Evolutionary conservation across 345 rosid genomes (phyloP), one percentile per base, ranked within the genome.

Genomic region (Arabis hirsuta): DNA sequence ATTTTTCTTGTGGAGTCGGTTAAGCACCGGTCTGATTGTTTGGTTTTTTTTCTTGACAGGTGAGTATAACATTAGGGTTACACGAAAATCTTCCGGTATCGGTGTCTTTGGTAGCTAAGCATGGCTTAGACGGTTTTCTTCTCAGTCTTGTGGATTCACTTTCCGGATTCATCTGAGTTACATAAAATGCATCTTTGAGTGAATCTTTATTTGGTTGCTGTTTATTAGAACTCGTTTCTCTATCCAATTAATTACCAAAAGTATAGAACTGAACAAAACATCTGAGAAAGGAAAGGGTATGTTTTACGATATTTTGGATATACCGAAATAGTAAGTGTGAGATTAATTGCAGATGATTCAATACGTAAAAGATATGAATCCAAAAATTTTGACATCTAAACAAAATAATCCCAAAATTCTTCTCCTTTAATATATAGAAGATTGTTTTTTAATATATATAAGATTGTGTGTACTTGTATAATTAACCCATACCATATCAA

Each of bases 71-170:
- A 0, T 69, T 90, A 44, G 93, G 92, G 5, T 68, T 78, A 79
- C 65, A 81, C 52, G 79, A 86, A 29, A 72, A 79, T 65, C 84
- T 84, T 58, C 96, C 96, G 2, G 83, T 86, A 19, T 67, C 96
- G 3, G 68, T 90, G 36, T 90, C 98, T 6, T 76, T 88, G 77
- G 53, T 90, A 50, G 95, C 90, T 6, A 87, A 81, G 67, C 88
- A 87, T 45, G 96, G 95, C 41, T 87, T 91, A 4, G 98, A 92
- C 56, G 76, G 81, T 45, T 90, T 90, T 80, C 83, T 92, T 72
- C 86, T 90, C 20, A 77, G 79, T 65, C 74, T 90, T 76, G 87
- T 88, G 24, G 90, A 88, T 80, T 76, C 80, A 11, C 82, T 92
- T 27, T 60, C 65, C 2, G 47, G 19, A 26, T 46, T 53, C 41